These are phyloP conservation scores for Clarkia xantiana DNA, from an alignment of 345 rosid species.

Conservation along the genomic window DNA sequence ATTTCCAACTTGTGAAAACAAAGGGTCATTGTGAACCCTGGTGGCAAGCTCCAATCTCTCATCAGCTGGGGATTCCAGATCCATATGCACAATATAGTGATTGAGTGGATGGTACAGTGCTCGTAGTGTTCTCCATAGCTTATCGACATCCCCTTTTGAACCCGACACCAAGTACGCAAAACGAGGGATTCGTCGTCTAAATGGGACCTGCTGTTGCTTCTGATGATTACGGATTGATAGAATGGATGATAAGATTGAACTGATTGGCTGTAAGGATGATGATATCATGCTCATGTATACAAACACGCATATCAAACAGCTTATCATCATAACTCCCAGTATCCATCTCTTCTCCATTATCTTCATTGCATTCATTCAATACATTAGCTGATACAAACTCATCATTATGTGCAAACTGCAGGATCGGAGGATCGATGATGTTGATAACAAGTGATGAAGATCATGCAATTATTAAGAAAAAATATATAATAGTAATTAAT, in stretches of 20 bases:
- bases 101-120: constrained; percentile 70
- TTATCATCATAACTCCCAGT: constrained; percentile 39
- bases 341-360: constrained; percentile 93
- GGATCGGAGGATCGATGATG: too few relatives aligned
- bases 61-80: constrained; percentile 59
- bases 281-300: constrained; percentile 65
- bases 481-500: too few relatives aligned
- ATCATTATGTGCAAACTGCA: too few relatives aligned
- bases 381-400: too few relatives aligned
- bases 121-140: constrained; percentile 82
- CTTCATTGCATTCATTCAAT: too few relatives aligned
- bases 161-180: constrained; percentile 80
- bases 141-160: constrained; percentile 68
- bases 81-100: constrained; percentile 74
- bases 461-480: too few relatives aligned
- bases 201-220: constrained; percentile 18
- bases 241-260: constrained; percentile 48
- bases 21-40: constrained; percentile 45
- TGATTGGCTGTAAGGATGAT: constrained; percentile 46
- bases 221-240: constrained; percentile 28
- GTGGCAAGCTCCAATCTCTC: constrained; percentile 62
- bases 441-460: too few relatives aligned
- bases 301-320: constrained; percentile 56
- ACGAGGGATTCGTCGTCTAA: constrained; percentile 51
- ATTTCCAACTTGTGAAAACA: constrained; percentile 53